Percentiles rank a stretch among this genome's conserved stretches.
phyloP scores from a whole-genome alignment of 768 basidiomycete genomes.

The Psilocybe tampanensis region DNA sequence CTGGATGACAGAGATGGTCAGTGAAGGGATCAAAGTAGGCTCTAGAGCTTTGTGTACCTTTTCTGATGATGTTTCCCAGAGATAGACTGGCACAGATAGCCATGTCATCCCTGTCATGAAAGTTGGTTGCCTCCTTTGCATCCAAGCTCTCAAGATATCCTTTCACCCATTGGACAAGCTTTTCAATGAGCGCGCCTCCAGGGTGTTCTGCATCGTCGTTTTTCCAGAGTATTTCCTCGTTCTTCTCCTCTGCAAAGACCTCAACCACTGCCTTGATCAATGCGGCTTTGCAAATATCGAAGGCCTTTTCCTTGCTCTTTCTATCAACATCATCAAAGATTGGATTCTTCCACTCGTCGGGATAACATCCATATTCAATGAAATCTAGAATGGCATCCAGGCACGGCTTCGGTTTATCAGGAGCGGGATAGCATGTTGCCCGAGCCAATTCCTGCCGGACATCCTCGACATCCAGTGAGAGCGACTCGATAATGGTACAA shows the following conservation, averaged over 20 bases:
- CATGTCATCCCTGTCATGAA: constrained; percentile 63
- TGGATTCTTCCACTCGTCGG: constrained; percentile 60
- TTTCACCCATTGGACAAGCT: constrained; percentile 79
- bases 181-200: constrained; percentile 72
- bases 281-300: constrained; percentile 84
- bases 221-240: constrained; percentile 79
- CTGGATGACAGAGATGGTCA: constrained; percentile 34
- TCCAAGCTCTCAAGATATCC: constrained; percentile 47
- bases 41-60: constrained; percentile 50
- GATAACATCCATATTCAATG: constrained; percentile 72
- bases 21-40: neutral
- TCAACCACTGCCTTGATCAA: constrained; percentile 87
- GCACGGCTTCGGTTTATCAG: constrained; percentile 58
- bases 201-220: constrained; percentile 54
- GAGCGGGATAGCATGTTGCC: constrained; percentile 58
- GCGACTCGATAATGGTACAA: constrained; percentile 75
- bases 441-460: constrained; percentile 73
- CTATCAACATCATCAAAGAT: constrained; percentile 50
- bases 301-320: constrained; percentile 65
- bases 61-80: constrained; percentile 78
- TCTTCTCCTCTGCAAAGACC: constrained; percentile 79
- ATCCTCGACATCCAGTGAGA: constrained; percentile 78
- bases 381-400: constrained; percentile 69
- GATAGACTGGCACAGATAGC: constrained; percentile 82
- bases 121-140: constrained; percentile 24